A percentile compares a stretch with the other conserved stretches of the same genome.
Evolutionary conservation across 202 grass and related monocot genomes (phyloP).

Genomic region (Zoysia matrella): DNA sequence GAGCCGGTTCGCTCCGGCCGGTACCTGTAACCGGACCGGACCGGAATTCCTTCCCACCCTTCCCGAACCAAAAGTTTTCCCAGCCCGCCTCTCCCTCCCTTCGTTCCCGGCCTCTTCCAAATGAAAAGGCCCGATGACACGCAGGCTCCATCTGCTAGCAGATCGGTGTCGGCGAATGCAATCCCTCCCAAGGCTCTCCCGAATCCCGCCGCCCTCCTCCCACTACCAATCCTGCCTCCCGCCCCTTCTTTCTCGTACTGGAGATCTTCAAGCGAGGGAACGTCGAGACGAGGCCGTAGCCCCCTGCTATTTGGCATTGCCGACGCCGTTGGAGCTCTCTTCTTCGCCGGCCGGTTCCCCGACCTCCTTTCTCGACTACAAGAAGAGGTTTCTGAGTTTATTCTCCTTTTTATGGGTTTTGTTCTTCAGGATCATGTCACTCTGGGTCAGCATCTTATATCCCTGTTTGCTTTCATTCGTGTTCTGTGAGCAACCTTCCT

Average conservation of each 20-base stretch:
- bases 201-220: neutral
- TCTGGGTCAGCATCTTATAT: neutral
- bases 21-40: neutral
- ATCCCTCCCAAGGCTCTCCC: neutral
- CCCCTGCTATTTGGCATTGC: neutral
- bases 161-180: neutral
- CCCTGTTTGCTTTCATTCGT: too few species aligned
- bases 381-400: neutral
- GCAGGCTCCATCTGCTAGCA: neutral
- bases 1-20: neutral
- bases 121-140: neutral
- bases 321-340: neutral
- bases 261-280: neutral
- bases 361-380: neutral
- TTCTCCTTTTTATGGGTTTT: neutral
- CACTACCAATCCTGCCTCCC: neutral
- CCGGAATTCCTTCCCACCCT: neutral
- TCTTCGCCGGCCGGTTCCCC: neutral
- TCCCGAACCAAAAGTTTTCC: slow-evolving; percentile 6
- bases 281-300: neutral
- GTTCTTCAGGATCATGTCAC: neutral
- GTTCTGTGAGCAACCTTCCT: too few species aligned
- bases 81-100: neutral
- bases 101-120: neutral
- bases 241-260: neutral